Percentiles rank a stretch among this genome's conserved stretches.
Conservation (phyloP, 345 rosid genomes). For the Rhodomyrtus tomentosa region DNA sequence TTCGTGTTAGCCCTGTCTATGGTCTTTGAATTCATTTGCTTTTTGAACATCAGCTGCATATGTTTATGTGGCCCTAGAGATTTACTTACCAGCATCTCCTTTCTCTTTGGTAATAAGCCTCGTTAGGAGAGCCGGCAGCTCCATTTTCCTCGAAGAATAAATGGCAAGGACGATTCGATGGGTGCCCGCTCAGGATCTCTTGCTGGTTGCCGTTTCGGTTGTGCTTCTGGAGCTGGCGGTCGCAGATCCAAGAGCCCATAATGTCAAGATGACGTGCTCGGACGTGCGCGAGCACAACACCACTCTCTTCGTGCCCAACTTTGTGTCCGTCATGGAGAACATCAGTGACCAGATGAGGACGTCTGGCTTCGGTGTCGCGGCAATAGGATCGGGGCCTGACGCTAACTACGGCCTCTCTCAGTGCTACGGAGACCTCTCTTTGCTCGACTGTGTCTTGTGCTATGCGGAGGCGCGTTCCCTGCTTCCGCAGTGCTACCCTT, state of each 20-base stretch:
- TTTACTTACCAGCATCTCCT: neutral
- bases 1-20: neutral
- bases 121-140: neutral
- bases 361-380: slow-evolving; percentile 47
- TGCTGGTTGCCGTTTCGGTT: slow-evolving; percentile 4
- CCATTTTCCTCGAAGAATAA: neutral
- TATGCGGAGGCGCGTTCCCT: slow-evolving; percentile 82
- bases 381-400: slow-evolving; percentile 64
- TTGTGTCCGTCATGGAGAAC: slow-evolving; percentile 71
- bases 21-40: neutral
- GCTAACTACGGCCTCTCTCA: slow-evolving; percentile 69
- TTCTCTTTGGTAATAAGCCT: neutral
- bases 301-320: slow-evolving; percentile 55
- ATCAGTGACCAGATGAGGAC: slow-evolving; percentile 55
- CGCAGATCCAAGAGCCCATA: slow-evolving; percentile 54
- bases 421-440: slow-evolving; percentile 79
- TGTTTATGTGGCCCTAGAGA: neutral
- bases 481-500: slow-evolving; percentile 85
- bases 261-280: slow-evolving; percentile 30
- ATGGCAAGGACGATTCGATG: slow-evolving; percentile 6
- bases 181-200: neutral
- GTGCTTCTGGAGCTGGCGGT: slow-evolving; percentile 5
- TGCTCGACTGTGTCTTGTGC: slow-evolving; percentile 75
- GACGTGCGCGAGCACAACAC: slow-evolving; percentile 45
- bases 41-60: too few relatives aligned